A percentile compares a stretch with the other conserved stretches of the same genome.
Conservation (phyloP, 805 yeast species). For the Peterozyma toletana region DNA sequence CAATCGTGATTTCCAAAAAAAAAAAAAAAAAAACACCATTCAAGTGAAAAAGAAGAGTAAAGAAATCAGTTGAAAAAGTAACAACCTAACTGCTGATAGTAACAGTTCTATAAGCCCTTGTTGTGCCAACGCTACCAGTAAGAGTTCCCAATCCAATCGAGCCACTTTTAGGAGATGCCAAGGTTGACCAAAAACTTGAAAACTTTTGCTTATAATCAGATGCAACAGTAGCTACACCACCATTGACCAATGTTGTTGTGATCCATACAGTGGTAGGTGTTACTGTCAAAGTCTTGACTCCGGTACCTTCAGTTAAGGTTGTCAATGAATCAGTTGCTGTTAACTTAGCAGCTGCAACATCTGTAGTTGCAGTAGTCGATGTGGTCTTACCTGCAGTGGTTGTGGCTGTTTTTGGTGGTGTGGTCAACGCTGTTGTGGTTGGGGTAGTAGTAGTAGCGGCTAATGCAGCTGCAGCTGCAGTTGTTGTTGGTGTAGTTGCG, state of each 20-base stretch:
- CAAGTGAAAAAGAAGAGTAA: too few species aligned
- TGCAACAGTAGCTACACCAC: constrained; percentile 32
- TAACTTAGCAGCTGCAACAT: constrained; percentile 7
- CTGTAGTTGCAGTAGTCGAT: constrained; percentile 9
- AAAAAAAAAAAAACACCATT: too few species aligned
- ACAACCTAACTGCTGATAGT: constrained; percentile 19
- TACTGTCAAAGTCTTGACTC: constrained; percentile 16
- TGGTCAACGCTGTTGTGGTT: neutral
- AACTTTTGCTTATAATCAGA: constrained; percentile 48
- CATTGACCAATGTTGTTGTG: constrained; percentile 36
- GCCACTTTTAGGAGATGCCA: constrained; percentile 50
- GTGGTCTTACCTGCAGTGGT: constrained; percentile 8
- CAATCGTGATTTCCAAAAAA: too few species aligned
- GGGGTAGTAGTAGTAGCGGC: constrained; percentile 6
- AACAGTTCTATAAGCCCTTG: constrained; percentile 32
- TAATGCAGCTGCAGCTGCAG: constrained; percentile 5
- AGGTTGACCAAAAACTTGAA: constrained; percentile 29
- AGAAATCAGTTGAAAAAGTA: too few species aligned
- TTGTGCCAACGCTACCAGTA: constrained; percentile 59
- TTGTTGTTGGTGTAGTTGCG: constrained; percentile 6
- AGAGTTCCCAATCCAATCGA: constrained; percentile 71
- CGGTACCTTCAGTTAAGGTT: constrained; percentile 12
- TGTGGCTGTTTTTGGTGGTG: constrained; percentile 4
- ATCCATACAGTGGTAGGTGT: constrained; percentile 36
- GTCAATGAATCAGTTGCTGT: constrained; percentile 12